phyloP scores from a whole-genome alignment of 805 yeast species.

The Kuraishia cidri region DNA sequence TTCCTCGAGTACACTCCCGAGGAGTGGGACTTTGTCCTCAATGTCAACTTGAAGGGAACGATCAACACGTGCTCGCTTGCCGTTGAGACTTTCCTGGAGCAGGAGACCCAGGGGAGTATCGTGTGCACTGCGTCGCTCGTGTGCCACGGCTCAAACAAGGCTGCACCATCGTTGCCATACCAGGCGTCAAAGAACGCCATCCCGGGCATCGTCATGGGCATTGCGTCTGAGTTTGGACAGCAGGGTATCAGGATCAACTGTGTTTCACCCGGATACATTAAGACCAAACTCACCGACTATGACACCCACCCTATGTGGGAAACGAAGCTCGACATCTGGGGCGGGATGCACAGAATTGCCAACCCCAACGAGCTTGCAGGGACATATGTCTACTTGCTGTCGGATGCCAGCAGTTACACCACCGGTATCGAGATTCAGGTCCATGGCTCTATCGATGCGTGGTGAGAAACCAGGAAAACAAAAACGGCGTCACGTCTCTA shows the following conservation, averaged over 20 bases:
- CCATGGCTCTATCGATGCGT: too few relatives aligned
- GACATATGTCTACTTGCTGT: constrained; percentile 28
- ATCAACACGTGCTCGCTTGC: neutral
- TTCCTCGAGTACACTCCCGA: too few relatives aligned
- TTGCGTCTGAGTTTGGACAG: constrained; percentile 79
- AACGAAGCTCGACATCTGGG: constrained; percentile 47
- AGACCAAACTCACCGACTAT: constrained; percentile 49
- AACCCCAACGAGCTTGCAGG: constrained; percentile 28
- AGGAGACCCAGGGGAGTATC: constrained; percentile 64
- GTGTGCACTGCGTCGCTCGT: constrained; percentile 72
- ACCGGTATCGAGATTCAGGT: constrained; percentile 29
- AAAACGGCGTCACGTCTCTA: too few relatives aligned
- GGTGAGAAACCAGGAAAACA: too few relatives aligned
- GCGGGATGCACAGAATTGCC: constrained; percentile 19
- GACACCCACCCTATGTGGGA: constrained; percentile 49
- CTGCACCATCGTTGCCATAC: constrained; percentile 73
- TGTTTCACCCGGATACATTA: constrained; percentile 80
- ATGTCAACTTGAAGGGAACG: neutral
- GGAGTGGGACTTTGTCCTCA: neutral
- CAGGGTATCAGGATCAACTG: constrained; percentile 68
- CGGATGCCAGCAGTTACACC: constrained; percentile 27
- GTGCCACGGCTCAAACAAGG: constrained; percentile 69
- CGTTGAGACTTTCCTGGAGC: neutral
- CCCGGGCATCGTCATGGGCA: constrained; percentile 64
- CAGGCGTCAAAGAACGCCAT: constrained; percentile 86